These are phyloP conservation scores for Hevea brasiliensis DNA, from an alignment of 345 rosid species.

Conservation along the genomic window DNA sequence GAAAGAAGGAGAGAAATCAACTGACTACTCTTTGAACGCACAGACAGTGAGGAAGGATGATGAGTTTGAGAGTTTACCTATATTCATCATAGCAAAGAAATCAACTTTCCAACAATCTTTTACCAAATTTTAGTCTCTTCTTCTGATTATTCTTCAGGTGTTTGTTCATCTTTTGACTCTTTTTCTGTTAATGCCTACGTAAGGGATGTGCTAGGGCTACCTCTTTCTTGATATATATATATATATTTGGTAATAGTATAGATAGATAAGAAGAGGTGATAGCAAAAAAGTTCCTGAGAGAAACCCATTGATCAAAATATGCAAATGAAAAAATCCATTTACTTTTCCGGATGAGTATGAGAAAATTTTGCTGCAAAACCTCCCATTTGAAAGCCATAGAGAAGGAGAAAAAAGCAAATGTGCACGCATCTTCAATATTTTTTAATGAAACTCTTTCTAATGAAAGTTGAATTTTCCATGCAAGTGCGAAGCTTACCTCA, in stretches of 20 bases:
- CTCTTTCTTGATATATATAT: background rate
- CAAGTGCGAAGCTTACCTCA: slow-evolving; percentile 27
- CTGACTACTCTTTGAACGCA: background rate
- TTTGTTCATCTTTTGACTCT: slow-evolving; percentile 24
- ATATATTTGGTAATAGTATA: too few relatives aligned
- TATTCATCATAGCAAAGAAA: slow-evolving; percentile 9
- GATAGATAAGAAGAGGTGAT: background rate
- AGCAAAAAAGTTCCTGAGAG: background rate
- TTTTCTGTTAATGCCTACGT: too few relatives aligned
- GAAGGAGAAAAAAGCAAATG: background rate
- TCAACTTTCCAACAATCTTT: slow-evolving; percentile 17
- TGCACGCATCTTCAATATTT: too few relatives aligned
- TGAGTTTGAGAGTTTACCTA: slow-evolving; percentile 20
- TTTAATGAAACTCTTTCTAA: too few relatives aligned
- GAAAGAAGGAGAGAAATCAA: slow-evolving; percentile 1
- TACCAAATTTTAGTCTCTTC: slow-evolving; percentile 16
- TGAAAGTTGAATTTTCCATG: slow-evolving; percentile 5
- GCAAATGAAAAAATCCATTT: too few relatives aligned
- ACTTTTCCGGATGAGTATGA: background rate
- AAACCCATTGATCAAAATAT: background rate
- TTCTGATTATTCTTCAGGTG: slow-evolving; percentile 11
- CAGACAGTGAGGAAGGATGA: background rate
- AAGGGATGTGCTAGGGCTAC: background rate
- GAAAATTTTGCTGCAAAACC: background rate
- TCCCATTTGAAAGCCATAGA: background rate